Base-by-base conservation (phyloP, 1,284 basidiomycete species). In the Melampsora americana region DNA sequence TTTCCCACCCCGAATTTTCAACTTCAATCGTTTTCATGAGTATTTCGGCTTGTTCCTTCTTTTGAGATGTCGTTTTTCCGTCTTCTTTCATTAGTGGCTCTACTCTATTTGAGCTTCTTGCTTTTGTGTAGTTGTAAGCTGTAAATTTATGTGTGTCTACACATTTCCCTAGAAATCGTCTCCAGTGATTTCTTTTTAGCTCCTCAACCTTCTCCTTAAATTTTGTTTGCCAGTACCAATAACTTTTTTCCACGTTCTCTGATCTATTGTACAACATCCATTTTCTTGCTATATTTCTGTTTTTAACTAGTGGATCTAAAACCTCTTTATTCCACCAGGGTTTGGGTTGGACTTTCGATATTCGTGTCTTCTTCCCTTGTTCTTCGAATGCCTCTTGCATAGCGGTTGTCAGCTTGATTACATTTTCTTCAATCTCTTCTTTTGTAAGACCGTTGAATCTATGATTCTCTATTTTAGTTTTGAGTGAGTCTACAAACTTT, bases 121-220 rank as follows among this genome's bases (percentile, higher is more conserved):
- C 23, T 60, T 60, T 60, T 14, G 59, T 60, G 23, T n/a, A 60
- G 11, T 60, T 60, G 59, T 16, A 20, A 48, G 46, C 46, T 48
- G 11, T 48, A 20, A 48, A 48, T 11, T 11, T 48, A 48, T 48
- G 11, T 11, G 20, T 20, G 11, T 20, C 46, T 11, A 20, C 11
- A 20, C 46, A 48, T 11, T 48, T 48, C 11, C 11, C 46, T 20
- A 48, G 46, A 48, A 48, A 48, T 48, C 11, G 20, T 48, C 46
- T 48, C 46, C 46, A 60, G 59, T 60, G 59, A 11, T 60, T 9
- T 11, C 23, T 60, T 26, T 60, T 60, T 9, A 60, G 14, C 11
- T 23, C 11, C 9, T 16, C 11, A 26, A 60, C 26, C 23, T 60
- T 23, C 23, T 20, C 11, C 11, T 26, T 14, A 28, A 60, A 60